phyloP scores from a whole-genome alignment of 768 basidiomycete species.

The Favolaschia claudopus region DNA sequence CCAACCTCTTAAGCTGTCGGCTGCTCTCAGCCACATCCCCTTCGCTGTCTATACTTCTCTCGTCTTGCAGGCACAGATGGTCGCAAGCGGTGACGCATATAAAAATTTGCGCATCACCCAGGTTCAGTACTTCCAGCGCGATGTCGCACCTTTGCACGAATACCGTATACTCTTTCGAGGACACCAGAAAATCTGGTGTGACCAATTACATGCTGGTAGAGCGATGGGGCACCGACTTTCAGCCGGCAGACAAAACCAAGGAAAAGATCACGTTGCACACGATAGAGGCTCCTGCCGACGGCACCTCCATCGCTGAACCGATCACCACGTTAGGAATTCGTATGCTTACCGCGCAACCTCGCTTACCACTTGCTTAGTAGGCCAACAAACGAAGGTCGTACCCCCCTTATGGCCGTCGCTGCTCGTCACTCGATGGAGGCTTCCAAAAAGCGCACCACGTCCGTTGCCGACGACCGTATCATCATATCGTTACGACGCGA shows the following conservation, averaged over 20 bases:
- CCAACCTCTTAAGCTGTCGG: neutral
- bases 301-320: neutral
- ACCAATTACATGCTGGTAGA: neutral
- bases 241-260: neutral
- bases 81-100: neutral
- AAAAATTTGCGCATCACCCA: neutral
- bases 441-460: neutral
- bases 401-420: neutral
- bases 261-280: neutral
- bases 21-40: neutral
- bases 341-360: neutral
- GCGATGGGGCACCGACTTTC: neutral
- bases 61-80: neutral
- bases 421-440: neutral
- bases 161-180: neutral
- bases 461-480: neutral
- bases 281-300: neutral
- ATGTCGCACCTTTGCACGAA: slow-evolving; percentile 3
- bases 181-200: neutral
- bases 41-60: neutral
- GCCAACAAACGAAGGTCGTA: neutral
- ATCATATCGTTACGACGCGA: neutral
- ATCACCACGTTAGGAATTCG: no score
- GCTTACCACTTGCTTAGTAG: neutral
- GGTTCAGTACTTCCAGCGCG: neutral